Base-by-base conservation (phyloP, 805 yeast species). In the Kuraishia borneana region DNA sequence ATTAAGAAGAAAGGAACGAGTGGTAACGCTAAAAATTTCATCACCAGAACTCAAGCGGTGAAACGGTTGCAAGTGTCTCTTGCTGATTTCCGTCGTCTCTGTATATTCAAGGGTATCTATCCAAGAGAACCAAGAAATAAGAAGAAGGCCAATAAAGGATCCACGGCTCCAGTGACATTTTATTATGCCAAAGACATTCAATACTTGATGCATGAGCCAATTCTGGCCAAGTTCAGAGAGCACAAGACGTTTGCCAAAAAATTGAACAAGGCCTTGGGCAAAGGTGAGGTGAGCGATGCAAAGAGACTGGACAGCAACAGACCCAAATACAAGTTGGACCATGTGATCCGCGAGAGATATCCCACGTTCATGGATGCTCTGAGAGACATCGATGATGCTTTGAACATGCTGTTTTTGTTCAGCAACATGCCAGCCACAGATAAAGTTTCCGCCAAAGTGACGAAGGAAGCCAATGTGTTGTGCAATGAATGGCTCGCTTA, bases 51-150 rank as follows among this genome's bases (percentile, higher is more conserved):
- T 1, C 96, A 85, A 57, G 98, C 98, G 4, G 80, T 92, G 33
- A 78, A 80, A 59, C 85, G 80, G 54, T 65, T 92, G 41, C 98
- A 92, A 60, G 81, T 92, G 20, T 82, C 96, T 2, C 68, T 92
- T 33, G 96, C 96, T 9, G 98, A 92, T 61, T 92, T 92, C 73
- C 77, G 95, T 63, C 76, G 98, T 51, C 70, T 92, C 53, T 92
- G 98, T 70, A 92, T 92, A 55, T 85, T 92, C 70, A 92, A 92
- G 59, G 98, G 98, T 34, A 88, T 92, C 43, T 92, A 85, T 54
- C 98, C 98, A 36, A 75, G 98, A 56, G 96, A 87, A 54, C 97
- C 97, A 31, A 69, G 88, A 48, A 85, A 84, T 60, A 92, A 88
- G 65, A 85, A 82, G 75, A 88, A 85, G 68, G 96, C 96, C 39